Conservation (phyloP, 495 filamentous ascomycete species). For the Jackrogersella minutella region DNA sequence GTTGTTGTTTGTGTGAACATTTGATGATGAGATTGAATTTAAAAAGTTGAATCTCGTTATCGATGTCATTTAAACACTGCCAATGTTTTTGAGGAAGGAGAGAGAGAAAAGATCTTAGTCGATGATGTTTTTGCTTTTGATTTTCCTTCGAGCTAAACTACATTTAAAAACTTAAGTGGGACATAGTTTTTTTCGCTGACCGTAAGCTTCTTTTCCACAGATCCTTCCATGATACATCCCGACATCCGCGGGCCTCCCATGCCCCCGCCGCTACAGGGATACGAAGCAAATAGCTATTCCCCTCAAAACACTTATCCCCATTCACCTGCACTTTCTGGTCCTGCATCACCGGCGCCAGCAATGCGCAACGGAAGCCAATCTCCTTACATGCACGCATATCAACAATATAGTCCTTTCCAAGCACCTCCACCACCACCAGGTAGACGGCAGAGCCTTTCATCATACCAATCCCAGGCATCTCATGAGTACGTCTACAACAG, state of each 20-base stretch:
- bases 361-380: conserved; percentile 55
- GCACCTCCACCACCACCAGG: conserved; percentile 31
- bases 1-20: neutral
- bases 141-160: too few species aligned
- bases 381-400: conserved; percentile 52
- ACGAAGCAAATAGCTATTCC: conserved; percentile 50
- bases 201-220: conserved; percentile 42
- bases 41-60: neutral
- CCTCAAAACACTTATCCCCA: conserved; percentile 54
- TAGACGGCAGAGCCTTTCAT: conserved; percentile 49
- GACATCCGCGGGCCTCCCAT: conserved; percentile 53
- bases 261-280: conserved; percentile 52
- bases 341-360: conserved; percentile 53
- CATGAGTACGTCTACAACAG: conserved; percentile 49
- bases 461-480: conserved; percentile 47
- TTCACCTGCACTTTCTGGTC: conserved; percentile 54
- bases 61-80: neutral
- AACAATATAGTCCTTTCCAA: conserved; percentile 40
- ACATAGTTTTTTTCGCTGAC: conserved; percentile 48
- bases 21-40: neutral
- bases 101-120: conserved; percentile 2
- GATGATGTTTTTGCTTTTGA: conserved; percentile 59
- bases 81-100: neutral
- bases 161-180: conserved; percentile 8
- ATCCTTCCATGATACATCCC: conserved; percentile 59